These are phyloP conservation scores for Geranium rotundifolium DNA, from an alignment of 345 rosid species.

Conservation along the genomic window DNA sequence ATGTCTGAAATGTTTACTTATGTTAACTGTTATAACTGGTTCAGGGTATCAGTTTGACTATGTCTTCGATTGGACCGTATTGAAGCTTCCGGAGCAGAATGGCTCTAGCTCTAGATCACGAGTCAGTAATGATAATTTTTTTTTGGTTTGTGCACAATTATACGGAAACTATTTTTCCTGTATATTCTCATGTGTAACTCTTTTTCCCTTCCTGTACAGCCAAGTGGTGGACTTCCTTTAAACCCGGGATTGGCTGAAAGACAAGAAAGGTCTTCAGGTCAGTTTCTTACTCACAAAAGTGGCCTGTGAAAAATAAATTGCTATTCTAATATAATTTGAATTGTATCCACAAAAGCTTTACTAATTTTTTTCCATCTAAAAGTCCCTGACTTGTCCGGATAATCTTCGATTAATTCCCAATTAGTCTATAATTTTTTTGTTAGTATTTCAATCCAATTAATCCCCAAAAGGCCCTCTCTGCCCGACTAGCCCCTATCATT, in stretches of 20 bases:
- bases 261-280: slow-evolving; percentile 68
- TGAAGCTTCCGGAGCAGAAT: slow-evolving; percentile 58
- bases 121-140: slow-evolving; percentile 30
- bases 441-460: too few species aligned
- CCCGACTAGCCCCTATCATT: too few species aligned
- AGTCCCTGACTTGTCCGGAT: too few species aligned
- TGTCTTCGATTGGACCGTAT: slow-evolving; percentile 88
- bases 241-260: slow-evolving; percentile 63
- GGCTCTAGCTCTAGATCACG: slow-evolving; percentile 68
- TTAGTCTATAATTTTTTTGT: too few species aligned
- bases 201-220: slow-evolving; percentile 19
- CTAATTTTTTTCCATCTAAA: too few species aligned
- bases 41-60: slow-evolving; percentile 88
- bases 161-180: not conserved
- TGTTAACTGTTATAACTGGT: slow-evolving; percentile 7
- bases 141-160: not conserved
- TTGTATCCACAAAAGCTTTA: too few species aligned
- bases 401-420: too few species aligned
- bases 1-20: too few species aligned
- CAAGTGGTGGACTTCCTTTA: slow-evolving; percentile 41
- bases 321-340: too few species aligned
- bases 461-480: too few species aligned
- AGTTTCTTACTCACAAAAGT: slow-evolving; percentile 6
- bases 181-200: not conserved
- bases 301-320: too few species aligned